These are phyloP conservation scores for Colletotrichum coccodes DNA, from an alignment of 2,329 filamentous ascomycete genomes.

Conservation along the genomic window DNA sequence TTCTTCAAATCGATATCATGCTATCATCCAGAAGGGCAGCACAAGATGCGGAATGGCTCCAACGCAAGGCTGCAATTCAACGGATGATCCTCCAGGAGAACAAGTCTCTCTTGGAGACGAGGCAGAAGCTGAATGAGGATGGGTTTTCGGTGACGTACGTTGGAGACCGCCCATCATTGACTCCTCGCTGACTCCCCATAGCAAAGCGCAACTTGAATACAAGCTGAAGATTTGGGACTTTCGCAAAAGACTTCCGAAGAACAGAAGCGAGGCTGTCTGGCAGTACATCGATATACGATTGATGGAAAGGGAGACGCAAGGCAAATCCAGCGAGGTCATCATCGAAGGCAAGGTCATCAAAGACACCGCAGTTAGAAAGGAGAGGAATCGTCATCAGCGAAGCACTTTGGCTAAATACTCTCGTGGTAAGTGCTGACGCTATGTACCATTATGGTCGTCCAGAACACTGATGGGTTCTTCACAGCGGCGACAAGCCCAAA, in stretches of 20 bases:
- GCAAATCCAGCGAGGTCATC: neutral
- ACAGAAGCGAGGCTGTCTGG: neutral
- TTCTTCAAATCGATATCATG: neutral
- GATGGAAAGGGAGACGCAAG: neutral
- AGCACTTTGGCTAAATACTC: neutral
- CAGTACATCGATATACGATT: neutral
- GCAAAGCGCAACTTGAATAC: constrained; percentile 12
- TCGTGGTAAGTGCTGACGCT: neutral
- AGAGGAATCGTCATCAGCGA: neutral
- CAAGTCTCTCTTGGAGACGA: neutral
- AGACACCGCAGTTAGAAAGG: neutral
- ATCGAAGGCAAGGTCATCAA: neutral
- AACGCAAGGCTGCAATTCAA: neutral
- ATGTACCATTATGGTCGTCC: too few relatives aligned
- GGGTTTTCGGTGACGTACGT: neutral
- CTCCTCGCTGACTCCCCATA: neutral
- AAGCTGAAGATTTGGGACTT: constrained; percentile 12
- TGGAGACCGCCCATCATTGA: fast-evolving
- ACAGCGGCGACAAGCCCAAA: neutral
- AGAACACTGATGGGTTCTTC: neutral
- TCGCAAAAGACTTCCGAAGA: neutral
- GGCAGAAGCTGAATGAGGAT: neutral
- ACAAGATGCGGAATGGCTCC: neutral
- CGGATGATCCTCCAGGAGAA: neutral
- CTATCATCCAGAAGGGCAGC: neutral